phyloP scores from a whole-genome alignment of 148 eudicot genomes.

The Gaultheria prostrata region DNA sequence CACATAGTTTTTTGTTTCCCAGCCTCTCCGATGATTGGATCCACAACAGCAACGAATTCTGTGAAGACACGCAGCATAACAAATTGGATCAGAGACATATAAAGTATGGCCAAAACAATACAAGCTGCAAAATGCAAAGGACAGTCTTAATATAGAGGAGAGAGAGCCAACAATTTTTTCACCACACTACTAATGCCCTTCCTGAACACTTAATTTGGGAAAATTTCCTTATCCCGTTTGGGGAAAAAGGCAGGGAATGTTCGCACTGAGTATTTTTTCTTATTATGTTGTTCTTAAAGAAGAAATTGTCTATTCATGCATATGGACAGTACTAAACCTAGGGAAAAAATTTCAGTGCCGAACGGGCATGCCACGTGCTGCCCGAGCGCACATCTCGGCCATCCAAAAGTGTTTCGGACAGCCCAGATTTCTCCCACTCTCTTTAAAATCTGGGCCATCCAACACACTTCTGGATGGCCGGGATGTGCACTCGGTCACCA shows the following conservation, averaged over 20 bases:
- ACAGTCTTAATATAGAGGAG: not conserved
- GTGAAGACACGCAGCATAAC: constrained; percentile 5
- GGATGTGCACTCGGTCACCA: no score
- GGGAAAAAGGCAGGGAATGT: not conserved
- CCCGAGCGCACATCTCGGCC: no score
- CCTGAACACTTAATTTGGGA: not conserved
- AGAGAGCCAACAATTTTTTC: not conserved
- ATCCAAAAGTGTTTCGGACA: no score
- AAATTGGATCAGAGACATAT: not conserved
- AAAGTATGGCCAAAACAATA: not conserved
- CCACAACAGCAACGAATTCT: constrained; percentile 14
- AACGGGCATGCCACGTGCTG: no score
- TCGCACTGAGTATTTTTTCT: not conserved
- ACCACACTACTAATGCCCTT: not conserved
- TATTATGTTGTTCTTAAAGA: not conserved
- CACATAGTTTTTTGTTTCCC: constrained; percentile 2
- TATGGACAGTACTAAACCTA: not conserved
- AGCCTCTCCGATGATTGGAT: constrained; percentile 9
- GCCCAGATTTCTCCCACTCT: no score
- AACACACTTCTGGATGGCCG: no score
- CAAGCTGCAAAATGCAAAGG: not conserved
- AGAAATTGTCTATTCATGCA: not conserved
- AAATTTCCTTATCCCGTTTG: not conserved
- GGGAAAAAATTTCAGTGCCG: no score
- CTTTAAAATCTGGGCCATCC: no score